Base-by-base conservation (phyloP, 2,329 filamentous ascomycete species). In the Ceratocystis destructans region DNA sequence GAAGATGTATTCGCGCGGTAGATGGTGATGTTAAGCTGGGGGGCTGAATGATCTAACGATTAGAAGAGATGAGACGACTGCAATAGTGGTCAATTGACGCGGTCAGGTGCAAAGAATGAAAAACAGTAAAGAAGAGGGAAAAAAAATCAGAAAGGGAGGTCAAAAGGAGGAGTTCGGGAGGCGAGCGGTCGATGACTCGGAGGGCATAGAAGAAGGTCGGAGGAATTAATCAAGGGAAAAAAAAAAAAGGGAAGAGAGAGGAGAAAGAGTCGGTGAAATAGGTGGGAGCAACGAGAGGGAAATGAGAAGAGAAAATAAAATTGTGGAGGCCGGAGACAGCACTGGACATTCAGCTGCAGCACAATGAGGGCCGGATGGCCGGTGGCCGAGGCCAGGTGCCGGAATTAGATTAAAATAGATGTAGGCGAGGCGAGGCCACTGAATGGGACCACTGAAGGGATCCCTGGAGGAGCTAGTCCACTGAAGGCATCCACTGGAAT, bases 381-480 rank as follows among this genome's bases (percentile, higher is more conserved):
- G 67, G 67, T 68, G 66, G 66, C 67, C 67, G 67, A 66, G 67
- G 64, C 66, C 67, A 68, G 67, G 61, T 68, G 67, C 64, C 67
- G 64, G 67, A 61, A 66, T 64, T 50, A 66, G 64, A 44, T 55
- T 61, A 57, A 46, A 57, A 55, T 17, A 57, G 62, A 66, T 50
- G 62, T 44, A 53, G 20, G 20, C 48, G 7, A 50, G 48, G 8
- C 48, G 3, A 20, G 22, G 15, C 55, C 37, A 41, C 10, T 41
- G 37, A 41, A 41, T 41, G 37, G 12, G 37, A 15, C 37, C 37
- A 41, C 37, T 41, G 3, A 41, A 15, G 37, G 37, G 8, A 41
- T 41, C 37, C 37, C 37, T 41, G 10, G 37, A 41, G 3, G 10
- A 59, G 28, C 28, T 31, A 59, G 55, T 17, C 28, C 28, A 20